Evolutionary conservation across 2,329 filamentous ascomycete species (phyloP).

Genomic region (Metarhizium sp.): DNA sequence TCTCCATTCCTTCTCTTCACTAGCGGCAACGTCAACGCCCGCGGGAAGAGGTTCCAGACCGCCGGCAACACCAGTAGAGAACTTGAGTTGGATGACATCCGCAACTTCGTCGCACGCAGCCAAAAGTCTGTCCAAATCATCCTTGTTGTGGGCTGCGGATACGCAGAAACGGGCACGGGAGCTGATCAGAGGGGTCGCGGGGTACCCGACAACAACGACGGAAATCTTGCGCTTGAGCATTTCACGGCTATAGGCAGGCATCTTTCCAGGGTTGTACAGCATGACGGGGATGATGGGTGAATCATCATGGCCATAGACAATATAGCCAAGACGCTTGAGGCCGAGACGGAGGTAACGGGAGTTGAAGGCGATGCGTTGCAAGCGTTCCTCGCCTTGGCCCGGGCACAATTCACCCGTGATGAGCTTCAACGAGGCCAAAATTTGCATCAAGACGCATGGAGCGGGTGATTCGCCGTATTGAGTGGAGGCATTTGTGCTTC

Average conservation of each 20-base stretch:
- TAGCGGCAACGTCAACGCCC: constrained; percentile 55
- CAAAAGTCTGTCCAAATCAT: constrained; percentile 85
- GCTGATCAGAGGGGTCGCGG: constrained; percentile 88
- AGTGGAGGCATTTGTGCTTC: constrained; percentile 75
- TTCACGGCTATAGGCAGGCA: constrained; percentile 95
- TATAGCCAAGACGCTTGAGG: constrained; percentile 92
- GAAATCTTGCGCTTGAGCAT: constrained; percentile 98
- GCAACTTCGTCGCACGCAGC: constrained; percentile 88
- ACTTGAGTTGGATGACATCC: constrained; percentile 87
- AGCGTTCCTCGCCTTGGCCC: constrained; percentile 88
- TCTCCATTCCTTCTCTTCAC: constrained; percentile 63
- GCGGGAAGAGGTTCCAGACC: constrained; percentile 70
- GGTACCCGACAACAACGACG: constrained; percentile 94
- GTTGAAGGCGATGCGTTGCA: constrained; percentile 96
- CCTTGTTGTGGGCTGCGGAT: constrained; percentile 94
- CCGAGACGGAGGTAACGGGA: constrained; percentile 95
- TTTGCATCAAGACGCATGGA: constrained; percentile 84
- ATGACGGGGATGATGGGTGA: constrained; percentile 92
- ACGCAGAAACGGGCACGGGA: constrained; percentile 94
- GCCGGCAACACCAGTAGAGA: constrained; percentile 90
- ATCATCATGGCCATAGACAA: constrained; percentile 95
- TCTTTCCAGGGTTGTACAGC: constrained; percentile 97
- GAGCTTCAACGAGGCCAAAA: constrained; percentile 74
- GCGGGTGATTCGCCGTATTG: constrained; percentile 81
- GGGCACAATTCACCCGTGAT: constrained; percentile 82